phyloP scores from a whole-genome alignment of 2,329 filamentous ascomycete genomes.

The Aspergillus udagawae region DNA sequence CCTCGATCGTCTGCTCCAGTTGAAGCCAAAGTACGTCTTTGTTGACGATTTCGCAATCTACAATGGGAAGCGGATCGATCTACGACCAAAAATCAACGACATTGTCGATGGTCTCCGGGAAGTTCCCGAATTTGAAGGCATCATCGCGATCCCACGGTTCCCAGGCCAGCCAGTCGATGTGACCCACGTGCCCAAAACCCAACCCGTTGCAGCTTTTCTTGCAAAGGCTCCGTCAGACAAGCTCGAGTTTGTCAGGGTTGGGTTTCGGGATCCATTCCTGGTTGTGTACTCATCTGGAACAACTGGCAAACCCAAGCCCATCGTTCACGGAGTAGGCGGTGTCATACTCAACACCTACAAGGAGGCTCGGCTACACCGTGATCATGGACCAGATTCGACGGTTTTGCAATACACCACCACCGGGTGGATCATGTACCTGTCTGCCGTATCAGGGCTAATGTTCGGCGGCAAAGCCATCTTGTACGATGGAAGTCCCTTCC shows the following conservation, averaged over 20 bases:
- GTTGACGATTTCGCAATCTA: conserved; percentile 78
- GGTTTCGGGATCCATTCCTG: conserved; percentile 71
- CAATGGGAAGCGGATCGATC: conserved; percentile 70
- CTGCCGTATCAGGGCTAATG: conserved; percentile 56
- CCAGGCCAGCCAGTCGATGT: conserved; percentile 55
- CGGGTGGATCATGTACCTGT: conserved; percentile 86
- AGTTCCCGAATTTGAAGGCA: conserved; percentile 57
- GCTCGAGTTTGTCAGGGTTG: conserved; percentile 56
- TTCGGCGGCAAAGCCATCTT: conserved; percentile 61
- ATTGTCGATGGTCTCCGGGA: conserved; percentile 60
- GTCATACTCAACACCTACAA: conserved; percentile 46
- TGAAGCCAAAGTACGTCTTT: conserved; percentile 75
- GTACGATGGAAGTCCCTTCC: conserved; percentile 82
- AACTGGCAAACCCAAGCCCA: conserved; percentile 79
- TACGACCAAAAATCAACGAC: conserved; percentile 67
- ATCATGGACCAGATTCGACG: conserved; percentile 41
- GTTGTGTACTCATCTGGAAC: conserved; percentile 77
- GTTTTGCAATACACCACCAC: conserved; percentile 63
- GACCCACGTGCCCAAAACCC: conserved; percentile 44
- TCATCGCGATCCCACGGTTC: conserved; percentile 67
- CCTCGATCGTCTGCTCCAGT: conserved; percentile 68
- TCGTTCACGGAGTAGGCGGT: conserved; percentile 63
- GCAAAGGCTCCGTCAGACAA: conserved; percentile 24
- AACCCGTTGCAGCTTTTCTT: conserved; percentile 43
- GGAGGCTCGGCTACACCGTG: conserved; percentile 56